Base-by-base conservation (phyloP, 805 yeast species). In the Saccharomycopsis fibuligera region DNA sequence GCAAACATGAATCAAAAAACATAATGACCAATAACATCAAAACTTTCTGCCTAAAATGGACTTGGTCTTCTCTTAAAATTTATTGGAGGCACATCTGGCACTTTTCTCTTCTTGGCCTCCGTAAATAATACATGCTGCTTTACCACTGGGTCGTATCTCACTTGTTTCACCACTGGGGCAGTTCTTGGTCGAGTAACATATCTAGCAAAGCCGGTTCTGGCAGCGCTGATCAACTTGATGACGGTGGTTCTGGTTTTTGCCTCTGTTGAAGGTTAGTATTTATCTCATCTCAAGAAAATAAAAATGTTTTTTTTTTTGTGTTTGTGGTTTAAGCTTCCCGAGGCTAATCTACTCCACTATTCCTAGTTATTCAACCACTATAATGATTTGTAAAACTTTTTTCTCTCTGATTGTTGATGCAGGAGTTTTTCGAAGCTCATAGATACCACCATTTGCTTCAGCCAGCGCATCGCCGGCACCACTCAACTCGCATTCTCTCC, bases 51-150 rank as follows among this genome's bases (percentile, higher is more conserved):
- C n/a, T 16, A 33, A n/a, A 33, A 33, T 17, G 37, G n/a, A 5
- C 37, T 33, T 33, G 54, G 51, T 10, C 47, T 16, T 55, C 80
- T 68, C 2, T 75, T 62, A 58, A 75, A 77, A 55, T 69, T 76
- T 37, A 75, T 54, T 14, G 78, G 75, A 48, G 68, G 70, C 30
- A 66, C 63, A 45, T 74, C 80, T 5, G 79, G 79, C 12, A 82
- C 76, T 65, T 85, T 88, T 66, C 99, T 79, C 73, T 87, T 88
- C 65, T 86, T 86, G 47, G 84, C 78, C 64, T 91, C 99, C 27
- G 81, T 79, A 70, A 93, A 91, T 53, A 91, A 71, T 45, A 93
- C 96, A 69, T 89, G 96, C 65, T 96, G 81, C 66, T 85, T 81
- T 9, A 87, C 96, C 53, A 44, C 21, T 2, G 96, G 96, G 62